Percentiles rank a stretch among this genome's conserved stretches.
These are phyloP conservation scores for Nepenthes mirabilis DNA, from an alignment of 148 eudicot genomes.

Conservation along the genomic window DNA sequence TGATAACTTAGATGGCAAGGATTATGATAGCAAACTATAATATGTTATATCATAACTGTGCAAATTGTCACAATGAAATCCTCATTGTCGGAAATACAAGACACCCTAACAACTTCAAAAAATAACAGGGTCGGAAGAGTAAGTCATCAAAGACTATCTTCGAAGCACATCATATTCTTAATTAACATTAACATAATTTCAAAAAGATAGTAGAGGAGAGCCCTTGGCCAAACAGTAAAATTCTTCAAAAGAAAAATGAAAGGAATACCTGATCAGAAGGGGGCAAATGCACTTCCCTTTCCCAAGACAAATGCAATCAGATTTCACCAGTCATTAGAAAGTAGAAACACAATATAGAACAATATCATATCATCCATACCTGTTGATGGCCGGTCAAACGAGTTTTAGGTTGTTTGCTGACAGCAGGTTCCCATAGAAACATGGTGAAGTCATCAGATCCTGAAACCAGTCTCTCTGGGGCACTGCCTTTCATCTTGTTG, in stretches of 20 bases:
- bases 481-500: constrained; percentile 66
- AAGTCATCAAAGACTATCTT: background rate
- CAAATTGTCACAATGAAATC: too few relatives aligned
- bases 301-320: background rate
- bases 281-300: background rate
- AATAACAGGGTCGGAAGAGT: background rate
- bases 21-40: too few relatives aligned
- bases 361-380: constrained; percentile 22
- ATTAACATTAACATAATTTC: too few relatives aligned
- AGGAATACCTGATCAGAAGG: background rate
- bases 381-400: constrained; percentile 98
- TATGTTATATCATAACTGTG: too few relatives aligned
- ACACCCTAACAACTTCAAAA: too few relatives aligned
- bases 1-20: too few relatives aligned
- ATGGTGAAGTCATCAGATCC: constrained; percentile 98
- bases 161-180: background rate
- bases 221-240: too few relatives aligned
- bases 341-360: background rate
- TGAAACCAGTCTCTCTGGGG: constrained; percentile 93
- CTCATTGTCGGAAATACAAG: too few relatives aligned
- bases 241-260: background rate
- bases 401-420: constrained; percentile 88
- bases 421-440: constrained; percentile 91
- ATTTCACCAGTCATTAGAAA: background rate
- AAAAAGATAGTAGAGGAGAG: too few relatives aligned